phyloP scores from a whole-genome alignment of 495 filamentous ascomycete species.

The Daldinia vernicosa region DNA sequence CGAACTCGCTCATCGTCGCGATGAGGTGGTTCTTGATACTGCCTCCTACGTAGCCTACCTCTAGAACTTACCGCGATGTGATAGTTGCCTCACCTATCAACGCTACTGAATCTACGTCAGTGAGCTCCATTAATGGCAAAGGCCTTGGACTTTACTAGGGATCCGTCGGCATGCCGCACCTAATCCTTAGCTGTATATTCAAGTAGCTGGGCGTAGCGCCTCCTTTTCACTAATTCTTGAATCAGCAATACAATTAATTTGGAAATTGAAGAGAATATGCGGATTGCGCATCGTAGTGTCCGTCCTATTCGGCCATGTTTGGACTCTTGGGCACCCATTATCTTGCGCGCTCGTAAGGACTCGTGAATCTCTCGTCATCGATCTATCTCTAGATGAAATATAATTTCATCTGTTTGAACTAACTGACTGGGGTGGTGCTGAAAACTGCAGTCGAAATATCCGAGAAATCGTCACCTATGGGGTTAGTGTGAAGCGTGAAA shows the following conservation, averaged over 20 bases:
- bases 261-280: neutral
- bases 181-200: neutral
- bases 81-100: neutral
- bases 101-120: neutral
- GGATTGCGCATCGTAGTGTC: neutral
- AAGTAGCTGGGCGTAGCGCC: neutral
- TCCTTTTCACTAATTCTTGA: slow-evolving; percentile 7
- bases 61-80: neutral
- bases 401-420: neutral
- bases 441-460: neutral
- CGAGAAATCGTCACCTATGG: slow-evolving; percentile 17
- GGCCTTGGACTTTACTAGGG: neutral
- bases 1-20: slow-evolving; percentile 73
- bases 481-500: slow-evolving; percentile 22
- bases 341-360: neutral
- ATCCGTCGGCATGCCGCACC: neutral
- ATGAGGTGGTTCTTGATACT: slow-evolving; percentile 59
- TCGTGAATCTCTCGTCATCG: slow-evolving; percentile 1
- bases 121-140: neutral
- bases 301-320: neutral
- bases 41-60: neutral
- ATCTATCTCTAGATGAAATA: neutral
- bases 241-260: slow-evolving; percentile 5
- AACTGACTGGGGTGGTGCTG: neutral
- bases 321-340: neutral